A percentile compares a stretch with the other conserved stretches of the same genome.
phyloP scores from a whole-genome alignment of 805 yeast species.

The Starmerella gropengiesseri region DNA sequence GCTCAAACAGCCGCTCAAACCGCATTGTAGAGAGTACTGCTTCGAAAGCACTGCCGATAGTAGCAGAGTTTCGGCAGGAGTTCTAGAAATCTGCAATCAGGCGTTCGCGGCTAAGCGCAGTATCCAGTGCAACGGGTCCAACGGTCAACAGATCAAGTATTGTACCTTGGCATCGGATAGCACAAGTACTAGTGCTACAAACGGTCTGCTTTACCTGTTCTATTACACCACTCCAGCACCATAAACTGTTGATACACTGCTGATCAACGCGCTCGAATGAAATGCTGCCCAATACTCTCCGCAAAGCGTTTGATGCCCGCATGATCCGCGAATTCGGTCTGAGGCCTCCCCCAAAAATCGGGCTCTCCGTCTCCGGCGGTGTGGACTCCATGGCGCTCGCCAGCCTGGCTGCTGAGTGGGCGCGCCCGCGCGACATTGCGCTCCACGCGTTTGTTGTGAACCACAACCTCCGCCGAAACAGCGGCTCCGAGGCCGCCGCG shows the following conservation, averaged over 20 bases:
- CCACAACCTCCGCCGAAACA: constrained; percentile 44
- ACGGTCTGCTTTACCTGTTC: no score
- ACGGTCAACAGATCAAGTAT: no score
- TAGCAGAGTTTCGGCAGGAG: no score
- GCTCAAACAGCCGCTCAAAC: no score
- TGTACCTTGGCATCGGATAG: no score
- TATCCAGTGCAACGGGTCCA: no score
- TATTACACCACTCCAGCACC: no score
- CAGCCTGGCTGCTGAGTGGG: constrained; percentile 36
- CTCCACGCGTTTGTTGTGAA: constrained; percentile 53
- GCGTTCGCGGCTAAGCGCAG: no score
- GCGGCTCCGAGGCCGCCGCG: constrained; percentile 39
- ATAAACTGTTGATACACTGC: constrained; percentile 76
- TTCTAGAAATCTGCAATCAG: no score
- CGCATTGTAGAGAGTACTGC: no score
- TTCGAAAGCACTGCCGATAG: no score
- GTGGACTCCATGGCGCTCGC: constrained; percentile 69
- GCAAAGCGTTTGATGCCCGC: not conserved
- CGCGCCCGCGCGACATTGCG: constrained; percentile 25
- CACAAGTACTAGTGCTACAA: no score
- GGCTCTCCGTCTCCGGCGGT: constrained; percentile 67
- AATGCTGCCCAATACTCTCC: constrained; percentile 13
- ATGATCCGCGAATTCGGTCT: constrained; percentile 15
- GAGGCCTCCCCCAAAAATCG: constrained; percentile 26
- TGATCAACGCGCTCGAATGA: constrained; percentile 80